Percentiles rank a stretch among this genome's conserved stretches.
These are phyloP conservation scores for Chimonanthus praecox DNA, from an alignment of 164 flowering plant genomes.

Conservation along the genomic window DNA sequence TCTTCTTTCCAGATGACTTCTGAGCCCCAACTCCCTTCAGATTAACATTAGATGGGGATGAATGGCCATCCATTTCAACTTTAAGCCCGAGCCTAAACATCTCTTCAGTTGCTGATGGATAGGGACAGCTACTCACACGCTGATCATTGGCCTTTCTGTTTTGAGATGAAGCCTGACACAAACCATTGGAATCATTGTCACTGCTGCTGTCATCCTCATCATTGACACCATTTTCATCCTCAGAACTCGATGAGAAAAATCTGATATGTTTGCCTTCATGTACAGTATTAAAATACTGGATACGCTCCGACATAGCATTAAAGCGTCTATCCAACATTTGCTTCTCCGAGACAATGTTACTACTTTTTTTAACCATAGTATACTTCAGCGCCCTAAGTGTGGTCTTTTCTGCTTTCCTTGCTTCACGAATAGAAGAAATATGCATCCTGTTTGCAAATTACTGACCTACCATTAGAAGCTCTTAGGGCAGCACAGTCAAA, in stretches of 20 bases:
- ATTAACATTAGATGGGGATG: slow-evolving; percentile 26
- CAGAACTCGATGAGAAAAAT: slow-evolving; percentile 73
- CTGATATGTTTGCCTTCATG: slow-evolving; percentile 55
- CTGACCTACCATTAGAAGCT: background rate
- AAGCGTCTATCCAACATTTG: slow-evolving; percentile 56
- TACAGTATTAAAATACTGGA: slow-evolving; percentile 50
- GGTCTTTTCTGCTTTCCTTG: slow-evolving; percentile 33
- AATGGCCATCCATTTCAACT: slow-evolving; percentile 21
- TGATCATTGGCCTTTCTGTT: slow-evolving; percentile 29
- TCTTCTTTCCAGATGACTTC: slow-evolving; percentile 35
- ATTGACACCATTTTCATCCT: slow-evolving; percentile 35
- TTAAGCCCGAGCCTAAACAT: slow-evolving; percentile 62
- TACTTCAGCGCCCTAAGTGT: slow-evolving; percentile 19
- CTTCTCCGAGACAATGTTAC: slow-evolving; percentile 34
- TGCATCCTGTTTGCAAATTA: slow-evolving; percentile 36
- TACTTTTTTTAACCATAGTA: slow-evolving; percentile 13
- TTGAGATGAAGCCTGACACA: slow-evolving; percentile 21
- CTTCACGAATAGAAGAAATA: slow-evolving; percentile 37
- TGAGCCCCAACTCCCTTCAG: slow-evolving; percentile 11
- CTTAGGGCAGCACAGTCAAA: background rate
- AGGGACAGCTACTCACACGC: slow-evolving; percentile 68
- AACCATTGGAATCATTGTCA: slow-evolving; percentile 10
- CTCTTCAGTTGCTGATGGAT: slow-evolving; percentile 85
- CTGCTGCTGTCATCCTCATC: slow-evolving; percentile 18
- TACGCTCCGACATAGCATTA: slow-evolving; percentile 45